These are phyloP conservation scores for Lathyrus aphaca DNA, from an alignment of 306 rosid genomes.

Conservation along the genomic window DNA sequence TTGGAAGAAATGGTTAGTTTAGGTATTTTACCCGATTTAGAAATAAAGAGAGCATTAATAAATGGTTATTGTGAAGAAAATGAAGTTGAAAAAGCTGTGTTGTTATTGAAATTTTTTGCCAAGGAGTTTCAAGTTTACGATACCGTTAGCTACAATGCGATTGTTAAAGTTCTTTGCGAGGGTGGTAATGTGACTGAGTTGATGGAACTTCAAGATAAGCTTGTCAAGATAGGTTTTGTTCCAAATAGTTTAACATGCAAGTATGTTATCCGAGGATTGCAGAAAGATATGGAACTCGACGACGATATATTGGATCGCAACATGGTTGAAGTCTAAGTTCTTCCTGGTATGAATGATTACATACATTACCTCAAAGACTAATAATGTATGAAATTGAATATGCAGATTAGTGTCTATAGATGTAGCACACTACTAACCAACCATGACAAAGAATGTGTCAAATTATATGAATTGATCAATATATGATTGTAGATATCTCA, in stretches of 20 bases:
- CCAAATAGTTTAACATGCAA: constrained; percentile 72
- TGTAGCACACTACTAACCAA: too few relatives aligned
- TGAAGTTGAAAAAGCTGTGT: constrained; percentile 62
- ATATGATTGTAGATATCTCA: too few relatives aligned
- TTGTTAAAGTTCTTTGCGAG: constrained; percentile 57
- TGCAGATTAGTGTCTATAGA: too few relatives aligned
- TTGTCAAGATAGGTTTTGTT: constrained; percentile 66
- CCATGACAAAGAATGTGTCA: too few relatives aligned
- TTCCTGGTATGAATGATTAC: too few relatives aligned
- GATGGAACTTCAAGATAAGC: constrained; percentile 74
- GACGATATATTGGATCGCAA: constrained; percentile 14
- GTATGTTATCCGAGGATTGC: constrained; percentile 66
- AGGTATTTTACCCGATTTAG: constrained; percentile 59
- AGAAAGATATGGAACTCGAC: constrained; percentile 48
- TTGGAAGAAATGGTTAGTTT: constrained; percentile 67
- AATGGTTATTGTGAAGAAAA: constrained; percentile 68
- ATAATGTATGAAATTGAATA: too few relatives aligned
- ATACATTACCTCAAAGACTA: too few relatives aligned
- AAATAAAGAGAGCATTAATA: constrained; percentile 56
- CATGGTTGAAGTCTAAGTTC: constrained; percentile 20
- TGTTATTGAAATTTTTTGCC: constrained; percentile 61
- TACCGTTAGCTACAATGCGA: constrained; percentile 70
- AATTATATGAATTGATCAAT: too few relatives aligned
- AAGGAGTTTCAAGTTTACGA: constrained; percentile 62
- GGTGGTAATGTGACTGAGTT: constrained; percentile 59